Conservation (phyloP, 441 rosid species). For the Breynia disticha region DNA sequence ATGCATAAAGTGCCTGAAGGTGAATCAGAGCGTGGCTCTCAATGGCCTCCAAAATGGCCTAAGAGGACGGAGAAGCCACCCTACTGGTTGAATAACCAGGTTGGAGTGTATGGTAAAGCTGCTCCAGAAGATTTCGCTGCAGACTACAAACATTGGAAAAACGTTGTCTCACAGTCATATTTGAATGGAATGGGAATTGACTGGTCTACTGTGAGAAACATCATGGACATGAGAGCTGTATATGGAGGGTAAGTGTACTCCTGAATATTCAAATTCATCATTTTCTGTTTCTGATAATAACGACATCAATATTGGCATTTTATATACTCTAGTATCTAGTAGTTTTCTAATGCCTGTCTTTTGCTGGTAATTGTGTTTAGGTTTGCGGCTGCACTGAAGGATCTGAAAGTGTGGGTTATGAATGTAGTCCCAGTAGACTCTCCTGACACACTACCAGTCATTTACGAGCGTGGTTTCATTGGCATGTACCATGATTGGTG, state of each 20-base stretch:
- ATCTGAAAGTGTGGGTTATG: conserved; percentile 70
- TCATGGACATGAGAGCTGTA: conserved; percentile 80
- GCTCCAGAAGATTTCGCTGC: conserved; percentile 60
- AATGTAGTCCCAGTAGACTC: conserved; percentile 64
- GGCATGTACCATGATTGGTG: conserved; percentile 88
- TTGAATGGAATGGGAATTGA: conserved; percentile 57
- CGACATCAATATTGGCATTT: no score
- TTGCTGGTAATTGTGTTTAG: conserved; percentile 16
- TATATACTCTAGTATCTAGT: no score
- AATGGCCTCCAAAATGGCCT: conserved; percentile 85
- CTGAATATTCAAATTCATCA: neutral
- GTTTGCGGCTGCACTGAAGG: conserved; percentile 68
- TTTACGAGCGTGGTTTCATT: conserved; percentile 74
- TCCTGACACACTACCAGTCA: conserved; percentile 72
- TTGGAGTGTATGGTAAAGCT: conserved; percentile 70
- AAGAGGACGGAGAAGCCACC: conserved; percentile 61
- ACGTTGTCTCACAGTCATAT: conserved; percentile 58
- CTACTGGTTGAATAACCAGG: conserved; percentile 63
- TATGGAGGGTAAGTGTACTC: conserved; percentile 58
- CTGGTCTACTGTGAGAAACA: conserved; percentile 63
- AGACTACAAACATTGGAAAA: conserved; percentile 67
- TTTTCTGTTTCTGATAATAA: no score
- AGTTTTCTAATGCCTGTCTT: neutral
- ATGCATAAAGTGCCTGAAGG: conserved; percentile 63
- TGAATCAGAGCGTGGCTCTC: conserved; percentile 46